Base-by-base conservation (phyloP, 1,284 basidiomycete genomes). In the Takashimella koratensis region DNA sequence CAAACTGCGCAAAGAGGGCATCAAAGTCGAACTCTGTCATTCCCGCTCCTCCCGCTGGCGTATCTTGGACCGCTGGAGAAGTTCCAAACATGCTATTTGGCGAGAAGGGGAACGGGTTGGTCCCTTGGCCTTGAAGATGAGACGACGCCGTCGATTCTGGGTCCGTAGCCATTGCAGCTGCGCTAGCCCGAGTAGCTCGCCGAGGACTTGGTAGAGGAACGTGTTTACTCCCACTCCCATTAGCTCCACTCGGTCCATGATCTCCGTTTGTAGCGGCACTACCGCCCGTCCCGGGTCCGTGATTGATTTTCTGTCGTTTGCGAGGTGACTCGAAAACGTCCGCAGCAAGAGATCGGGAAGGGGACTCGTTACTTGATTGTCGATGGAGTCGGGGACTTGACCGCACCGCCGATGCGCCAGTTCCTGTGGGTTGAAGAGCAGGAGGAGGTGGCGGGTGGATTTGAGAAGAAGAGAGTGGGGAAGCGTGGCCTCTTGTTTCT, bases 121-220 rank as follows among this genome's bases (percentile, higher is more conserved):
- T n/a, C n/a, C 16, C 10, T 16, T 36, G 30, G 16, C 8, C 30
- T 36, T 36, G 30, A 36, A 36, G 30, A 8, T n/a, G n/a, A 36
- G 30, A 16, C 16, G 16, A 36, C 8, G 57, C 63, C 47, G 43
- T 53, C 1, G n/a, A 26, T 1, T 24, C 47, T 3, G 36, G 22
- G 16, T 27, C 46, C 42, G 19, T 20, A 10, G 8, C 47, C 6
- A 41, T 54, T 44, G 6, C 19, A 30, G 40, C 51, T 51, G 62
- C 48, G 16, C 48, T 54, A 6, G 59, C 50, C n/a, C 68, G 49
- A 11, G 68, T 68, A 5, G 65, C 57, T 54, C 60, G 60, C 5
- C 69, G 57, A 4, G 68, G 66, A 47, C 56, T 61, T 2, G 66
- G 65, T 6, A 53, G 57, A 0, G 64, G 64, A 4, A 53, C 51